These are phyloP conservation scores for Dioscorea alata DNA, from an alignment of 106 monocot species.

Conservation along the genomic window DNA sequence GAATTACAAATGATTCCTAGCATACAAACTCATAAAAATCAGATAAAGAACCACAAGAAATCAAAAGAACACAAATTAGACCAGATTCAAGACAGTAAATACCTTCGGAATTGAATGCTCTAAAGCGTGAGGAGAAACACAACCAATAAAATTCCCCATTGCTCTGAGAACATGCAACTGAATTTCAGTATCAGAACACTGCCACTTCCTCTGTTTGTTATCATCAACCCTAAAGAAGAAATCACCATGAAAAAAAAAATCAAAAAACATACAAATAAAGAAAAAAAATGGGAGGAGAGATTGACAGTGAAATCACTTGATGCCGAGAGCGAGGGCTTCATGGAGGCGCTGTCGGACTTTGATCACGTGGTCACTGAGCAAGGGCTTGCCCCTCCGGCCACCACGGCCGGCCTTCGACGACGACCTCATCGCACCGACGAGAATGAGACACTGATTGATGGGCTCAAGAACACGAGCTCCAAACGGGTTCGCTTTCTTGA, in stretches of 20 bases:
- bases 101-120: slow-evolving; percentile 49
- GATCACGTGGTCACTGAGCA: slow-evolving; percentile 35
- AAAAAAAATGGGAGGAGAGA: background rate
- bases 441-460: too few relatives aligned
- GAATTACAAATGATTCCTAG: background rate
- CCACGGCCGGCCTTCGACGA: slow-evolving; percentile 10
- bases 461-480: too few relatives aligned
- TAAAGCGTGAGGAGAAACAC: slow-evolving; percentile 19
- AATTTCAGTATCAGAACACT: slow-evolving; percentile 45
- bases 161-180: slow-evolving; percentile 45
- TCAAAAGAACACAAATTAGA: background rate
- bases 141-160: slow-evolving; percentile 37
- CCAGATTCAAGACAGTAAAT: background rate
- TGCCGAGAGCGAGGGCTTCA: slow-evolving; percentile 45
- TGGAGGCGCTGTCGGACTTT: slow-evolving; percentile 50
- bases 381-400: slow-evolving; percentile 22
- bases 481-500: too few relatives aligned
- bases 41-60: background rate
- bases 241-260: background rate
- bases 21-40: background rate
- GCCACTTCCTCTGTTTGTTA: slow-evolving; percentile 42
- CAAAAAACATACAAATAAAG: background rate
- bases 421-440: background rate
- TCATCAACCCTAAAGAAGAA: slow-evolving; percentile 20
- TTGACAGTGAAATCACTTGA: slow-evolving; percentile 22